Conservation (phyloP, 2,329 filamentous ascomycete genomes). For the Aaosphaeria pasadenensis region DNA sequence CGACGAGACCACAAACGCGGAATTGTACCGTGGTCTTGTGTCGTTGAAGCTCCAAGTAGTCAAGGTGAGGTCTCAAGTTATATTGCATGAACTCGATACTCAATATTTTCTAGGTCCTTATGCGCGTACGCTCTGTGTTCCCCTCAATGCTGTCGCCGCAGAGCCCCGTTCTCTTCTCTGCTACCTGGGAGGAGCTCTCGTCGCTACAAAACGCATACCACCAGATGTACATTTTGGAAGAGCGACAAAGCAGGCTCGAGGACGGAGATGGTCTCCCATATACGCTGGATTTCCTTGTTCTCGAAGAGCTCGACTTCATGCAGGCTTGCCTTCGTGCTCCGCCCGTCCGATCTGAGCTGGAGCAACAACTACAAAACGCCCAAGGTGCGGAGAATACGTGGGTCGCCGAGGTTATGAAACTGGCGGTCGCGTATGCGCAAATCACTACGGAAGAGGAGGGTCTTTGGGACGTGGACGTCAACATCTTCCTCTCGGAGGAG, state of each 20-base stretch:
- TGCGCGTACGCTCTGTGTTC: slow-evolving; percentile 85
- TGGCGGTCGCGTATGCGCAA: slow-evolving; percentile 80
- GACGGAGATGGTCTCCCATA: slow-evolving; percentile 91
- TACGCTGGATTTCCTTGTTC: slow-evolving; percentile 86
- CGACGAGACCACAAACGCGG: slow-evolving; percentile 53
- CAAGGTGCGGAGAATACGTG: slow-evolving; percentile 65
- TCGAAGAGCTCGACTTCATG: slow-evolving; percentile 93
- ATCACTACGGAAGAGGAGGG: slow-evolving; percentile 92
- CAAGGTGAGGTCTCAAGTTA: slow-evolving; percentile 52
- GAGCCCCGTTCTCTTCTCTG: slow-evolving; percentile 77
- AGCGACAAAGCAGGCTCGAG: slow-evolving; percentile 82
- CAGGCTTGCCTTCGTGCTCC: slow-evolving; percentile 86
- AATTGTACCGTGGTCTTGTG: slow-evolving; percentile 76
- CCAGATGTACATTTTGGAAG: slow-evolving; percentile 79
- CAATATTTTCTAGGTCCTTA: slow-evolving; percentile 60
- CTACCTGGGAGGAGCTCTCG: slow-evolving; percentile 84
- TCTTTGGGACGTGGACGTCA: slow-evolving; percentile 95
- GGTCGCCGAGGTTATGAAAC: slow-evolving; percentile 83
- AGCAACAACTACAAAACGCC: slow-evolving; percentile 65
- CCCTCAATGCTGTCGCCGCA: slow-evolving; percentile 77
- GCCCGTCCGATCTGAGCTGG: slow-evolving; percentile 85
- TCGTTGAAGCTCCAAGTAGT: slow-evolving; percentile 91
- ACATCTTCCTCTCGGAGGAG: slow-evolving; percentile 92
- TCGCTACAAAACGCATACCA: slow-evolving; percentile 71
- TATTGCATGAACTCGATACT: background rate